Conservation (phyloP, 192 early-diverging fungal genomes). For the Gamsiella multidivaricata region DNA sequence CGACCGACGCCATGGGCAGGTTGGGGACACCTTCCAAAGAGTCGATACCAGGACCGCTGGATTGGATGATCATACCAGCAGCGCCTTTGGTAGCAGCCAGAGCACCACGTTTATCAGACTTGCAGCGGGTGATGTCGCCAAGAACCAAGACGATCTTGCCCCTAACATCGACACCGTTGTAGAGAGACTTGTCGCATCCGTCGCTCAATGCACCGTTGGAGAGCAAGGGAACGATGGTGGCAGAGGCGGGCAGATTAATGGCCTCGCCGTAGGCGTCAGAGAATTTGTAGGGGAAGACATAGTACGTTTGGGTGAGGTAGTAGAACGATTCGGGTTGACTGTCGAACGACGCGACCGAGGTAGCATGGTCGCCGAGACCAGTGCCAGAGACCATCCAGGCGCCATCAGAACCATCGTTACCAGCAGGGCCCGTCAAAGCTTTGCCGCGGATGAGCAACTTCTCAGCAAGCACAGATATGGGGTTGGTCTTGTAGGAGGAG, state of each 20-base stretch:
- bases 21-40: constrained; percentile 10
- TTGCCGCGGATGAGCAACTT: constrained; percentile 60
- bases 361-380: constrained; percentile 62
- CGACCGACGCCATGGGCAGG: constrained; percentile 44
- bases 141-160: constrained; percentile 64
- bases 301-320: constrained; percentile 7
- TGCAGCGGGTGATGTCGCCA: constrained; percentile 34
- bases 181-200: constrained; percentile 12
- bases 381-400: constrained; percentile 68
- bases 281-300: neutral
- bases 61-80: constrained; percentile 23
- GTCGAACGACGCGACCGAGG: constrained; percentile 45
- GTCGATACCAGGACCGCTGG: constrained; percentile 37
- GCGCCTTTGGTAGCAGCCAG: constrained; percentile 11
- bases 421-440: constrained; percentile 73
- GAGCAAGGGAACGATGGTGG: constrained; percentile 31
- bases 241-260: constrained; percentile 56
- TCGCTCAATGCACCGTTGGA: constrained; percentile 13
- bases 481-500: constrained; percentile 65
- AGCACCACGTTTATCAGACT: constrained; percentile 57
- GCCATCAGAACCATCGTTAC: constrained; percentile 79
- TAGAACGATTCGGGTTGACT: constrained; percentile 5
- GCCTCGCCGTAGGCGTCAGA: constrained; percentile 10
- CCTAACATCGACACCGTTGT: constrained; percentile 4
- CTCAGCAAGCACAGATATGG: constrained; percentile 56